Base-by-base conservation (phyloP, 176 grass and related monocot species). In the Aegilops speltoides region DNA sequence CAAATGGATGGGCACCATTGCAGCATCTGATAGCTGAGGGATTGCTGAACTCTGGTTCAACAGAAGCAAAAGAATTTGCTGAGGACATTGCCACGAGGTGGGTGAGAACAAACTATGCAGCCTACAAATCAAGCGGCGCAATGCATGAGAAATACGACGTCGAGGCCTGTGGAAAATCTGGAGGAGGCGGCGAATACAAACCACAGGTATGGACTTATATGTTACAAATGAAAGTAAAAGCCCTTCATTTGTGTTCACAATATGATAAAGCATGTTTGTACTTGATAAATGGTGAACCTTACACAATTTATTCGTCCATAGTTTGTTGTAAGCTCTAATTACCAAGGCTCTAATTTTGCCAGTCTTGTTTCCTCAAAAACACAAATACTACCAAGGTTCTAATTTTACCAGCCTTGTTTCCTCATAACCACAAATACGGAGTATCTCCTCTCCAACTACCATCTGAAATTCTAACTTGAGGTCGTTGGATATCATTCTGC, bases 131-230 rank as follows among this genome's bases (percentile, higher is more conserved):
- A 59, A 98, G 90, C 2, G 90, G 88, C 10, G 63, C 82, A 24
- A 98, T 98, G 90, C 92, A 98, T 92, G 97, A 98, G 86, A 98
- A 96, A 50, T 98, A 91, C 19, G 78, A 96, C 12, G 94, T 98
- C 5, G 84, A 85, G 19, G 79, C 67, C 23, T 99, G 91, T 65
- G 94, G 97, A 78, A 85, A 94, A 78, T 86, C 68, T 25, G 97
- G 94, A 64, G 90, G 97, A 0, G 97, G 97, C 0, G 97, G 97
- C 1, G 92, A 96, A 89, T 99, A 99, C 79, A 85, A 91, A 79
- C 89, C 94, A 32, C 97, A 99, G 97, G 97, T 99, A 91, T 81
- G 79, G 29, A 61, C 17, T 52, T 75, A 10, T 10, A 46, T 3
- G 72, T 56, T 68, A 37, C 1, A 9, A 82, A 37, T 74, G 41